Conservation (phyloP, 495 filamentous ascomycete genomes). For the Lophium mytilinum region DNA sequence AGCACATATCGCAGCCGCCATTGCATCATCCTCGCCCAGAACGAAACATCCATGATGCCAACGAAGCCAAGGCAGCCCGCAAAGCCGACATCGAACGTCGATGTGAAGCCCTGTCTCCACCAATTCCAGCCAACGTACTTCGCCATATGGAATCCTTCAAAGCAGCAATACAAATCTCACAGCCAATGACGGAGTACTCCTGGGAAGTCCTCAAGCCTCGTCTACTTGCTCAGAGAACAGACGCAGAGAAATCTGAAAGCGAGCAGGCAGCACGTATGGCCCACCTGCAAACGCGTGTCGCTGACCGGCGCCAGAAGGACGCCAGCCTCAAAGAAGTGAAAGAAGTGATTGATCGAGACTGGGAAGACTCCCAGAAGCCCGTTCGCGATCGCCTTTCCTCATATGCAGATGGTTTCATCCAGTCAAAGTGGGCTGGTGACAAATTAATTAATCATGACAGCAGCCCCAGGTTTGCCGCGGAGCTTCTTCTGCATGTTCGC, state of each 20-base stretch:
- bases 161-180: slow-evolving; percentile 57
- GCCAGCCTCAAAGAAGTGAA: slow-evolving; percentile 46
- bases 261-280: slow-evolving; percentile 37
- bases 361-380: slow-evolving; percentile 59
- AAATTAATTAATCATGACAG: slow-evolving; percentile 49
- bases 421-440: slow-evolving; percentile 49
- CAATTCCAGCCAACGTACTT: slow-evolving; percentile 49
- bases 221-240: slow-evolving; percentile 52
- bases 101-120: slow-evolving; percentile 52
- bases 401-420: slow-evolving; percentile 58
- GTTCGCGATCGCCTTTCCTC: slow-evolving; percentile 50
- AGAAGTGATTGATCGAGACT: slow-evolving; percentile 53
- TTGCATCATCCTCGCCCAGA: slow-evolving; percentile 24
- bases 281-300: slow-evolving; percentile 38
- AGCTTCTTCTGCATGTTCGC: slow-evolving; percentile 56
- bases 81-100: slow-evolving; percentile 60
- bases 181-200: slow-evolving; percentile 52
- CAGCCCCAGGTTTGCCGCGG: slow-evolving; percentile 55
- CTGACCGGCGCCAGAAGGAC: slow-evolving; percentile 39
- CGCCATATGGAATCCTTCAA: slow-evolving; percentile 61
- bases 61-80: slow-evolving; percentile 51
- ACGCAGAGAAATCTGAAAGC: slow-evolving; percentile 48
- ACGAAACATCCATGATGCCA: slow-evolving; percentile 39
- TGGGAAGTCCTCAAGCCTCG: slow-evolving; percentile 60
- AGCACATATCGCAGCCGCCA: slow-evolving; percentile 1